Percentiles rank a stretch among this genome's conserved stretches.
phyloP scores from a whole-genome alignment of 495 filamentous ascomycete genomes.

The Daldinia vernicosa region DNA sequence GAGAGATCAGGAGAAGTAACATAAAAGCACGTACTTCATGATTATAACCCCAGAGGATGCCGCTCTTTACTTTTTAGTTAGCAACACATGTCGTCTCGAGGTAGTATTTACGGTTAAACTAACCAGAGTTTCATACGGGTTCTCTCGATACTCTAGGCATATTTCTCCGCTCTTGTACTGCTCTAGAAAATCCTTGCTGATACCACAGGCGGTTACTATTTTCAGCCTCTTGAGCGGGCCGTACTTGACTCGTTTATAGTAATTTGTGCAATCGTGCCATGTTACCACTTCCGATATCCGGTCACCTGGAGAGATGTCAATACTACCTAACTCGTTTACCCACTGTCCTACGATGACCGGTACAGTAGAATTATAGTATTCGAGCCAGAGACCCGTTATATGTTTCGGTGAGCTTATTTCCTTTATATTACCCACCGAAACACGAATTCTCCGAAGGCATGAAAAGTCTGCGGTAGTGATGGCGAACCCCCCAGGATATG shows the following conservation, averaged over 20 bases:
- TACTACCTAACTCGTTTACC: constrained; percentile 2
- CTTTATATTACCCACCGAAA: not conserved
- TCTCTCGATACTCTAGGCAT: not conserved
- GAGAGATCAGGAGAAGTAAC: not conserved
- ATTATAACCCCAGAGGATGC: not conserved
- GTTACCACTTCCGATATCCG: constrained; percentile 14
- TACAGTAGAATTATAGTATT: not conserved
- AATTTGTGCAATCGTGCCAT: constrained; percentile 21
- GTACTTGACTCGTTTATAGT: constrained; percentile 10
- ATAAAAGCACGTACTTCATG: not conserved
- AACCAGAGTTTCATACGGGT: not conserved
- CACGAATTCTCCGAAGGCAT: not conserved
- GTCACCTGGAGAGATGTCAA: constrained; percentile 8
- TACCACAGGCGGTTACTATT: not conserved
- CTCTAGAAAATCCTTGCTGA: not conserved
- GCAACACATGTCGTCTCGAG: not conserved
- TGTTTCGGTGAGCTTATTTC: not conserved
- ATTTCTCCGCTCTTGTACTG: not conserved
- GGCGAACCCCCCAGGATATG: not conserved
- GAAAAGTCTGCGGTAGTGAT: not conserved
- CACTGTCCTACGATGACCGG: not conserved
- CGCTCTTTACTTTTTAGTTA: not conserved
- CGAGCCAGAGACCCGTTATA: not conserved
- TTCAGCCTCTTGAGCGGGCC: not conserved
- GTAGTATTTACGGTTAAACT: not conserved